Evolutionary conservation across 345 rosid species (phyloP), one percentile per base, ranked within the genome.

Genomic region (Pugionium cornutum): DNA sequence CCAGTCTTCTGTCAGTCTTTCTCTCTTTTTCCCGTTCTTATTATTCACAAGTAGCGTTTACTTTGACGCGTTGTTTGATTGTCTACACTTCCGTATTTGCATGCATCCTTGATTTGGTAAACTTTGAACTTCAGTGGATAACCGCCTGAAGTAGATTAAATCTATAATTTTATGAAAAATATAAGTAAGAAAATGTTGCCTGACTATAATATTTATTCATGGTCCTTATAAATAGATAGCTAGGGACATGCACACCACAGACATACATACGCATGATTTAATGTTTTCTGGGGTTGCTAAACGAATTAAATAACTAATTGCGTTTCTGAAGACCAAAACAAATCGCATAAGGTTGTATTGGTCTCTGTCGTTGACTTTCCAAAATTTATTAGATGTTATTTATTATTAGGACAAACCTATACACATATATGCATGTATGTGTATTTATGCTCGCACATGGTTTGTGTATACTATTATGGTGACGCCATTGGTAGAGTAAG

Each of bases 401-500:
- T 28, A 33, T 28, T 43, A 58, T 57, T 18, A 18, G 18, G 60
- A 46, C 53, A 42, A 50, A 45, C 11, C 53, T 43, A 28, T 40
- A 66, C 35, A 36, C 29, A 44, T 58, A 9, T n/a, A 40, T 50
- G n/a, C 30, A 5, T 18, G 28, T 28, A 26, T 18, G 7, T 39
- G 2, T 36, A 26, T 18, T 32, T 45, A 53, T 46, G 44, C 18
- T 41, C 9, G 50, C 67, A 73, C 76, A 73, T 65, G 76, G 62
- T 43, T 31, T 52, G 72, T 25, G 39, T 66, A 18, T 18, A 18
- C 18, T 18, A 58, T 41, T 58, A 39, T 58, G 48, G 52, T 82
- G 83, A 83, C 74, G 77, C 66, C 77, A 83, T 68, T 57, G 18
- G 18, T 18, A 18, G 18, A 18, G 18, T 18, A 64, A 63, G 76